A percentile compares a stretch with the other conserved stretches of the same genome.
phyloP scores from a whole-genome alignment of 345 rosid genomes.

The Euphorbia lathyris region DNA sequence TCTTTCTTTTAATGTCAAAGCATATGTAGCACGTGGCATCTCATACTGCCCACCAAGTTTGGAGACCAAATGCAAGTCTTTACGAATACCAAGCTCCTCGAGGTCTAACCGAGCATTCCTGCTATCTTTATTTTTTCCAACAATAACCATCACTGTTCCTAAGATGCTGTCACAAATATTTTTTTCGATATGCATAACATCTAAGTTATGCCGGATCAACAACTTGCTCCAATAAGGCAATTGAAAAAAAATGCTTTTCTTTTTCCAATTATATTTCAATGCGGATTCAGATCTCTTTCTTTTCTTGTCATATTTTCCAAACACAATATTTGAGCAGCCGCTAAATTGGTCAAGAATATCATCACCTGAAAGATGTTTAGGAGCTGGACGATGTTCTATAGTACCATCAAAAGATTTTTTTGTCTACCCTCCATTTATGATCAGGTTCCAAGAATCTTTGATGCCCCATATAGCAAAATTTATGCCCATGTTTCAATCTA shows the following conservation, averaged over 20 bases:
- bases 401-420: not conserved
- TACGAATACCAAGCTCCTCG: not conserved
- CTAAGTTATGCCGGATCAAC: not conserved
- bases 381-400: not conserved
- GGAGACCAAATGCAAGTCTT: not conserved
- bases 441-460: not conserved
- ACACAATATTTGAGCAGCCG: not conserved
- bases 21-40: not conserved
- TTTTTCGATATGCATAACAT: not conserved
- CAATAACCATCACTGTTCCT: not conserved
- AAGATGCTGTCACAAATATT: not conserved
- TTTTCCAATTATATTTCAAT: too few species aligned
- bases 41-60: not conserved
- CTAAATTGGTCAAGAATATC: not conserved
- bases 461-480: conserved; percentile 4
- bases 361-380: not conserved
- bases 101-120: not conserved
- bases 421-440: not conserved
- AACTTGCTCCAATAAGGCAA: not conserved
- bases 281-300: not conserved
- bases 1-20: too few species aligned
- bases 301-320: not conserved
- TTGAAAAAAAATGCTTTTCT: not conserved
- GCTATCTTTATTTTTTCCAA: not conserved
- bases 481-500: not conserved